phyloP scores from a whole-genome alignment of 768 basidiomycete genomes.

The Rhodotorula paludigena region DNA sequence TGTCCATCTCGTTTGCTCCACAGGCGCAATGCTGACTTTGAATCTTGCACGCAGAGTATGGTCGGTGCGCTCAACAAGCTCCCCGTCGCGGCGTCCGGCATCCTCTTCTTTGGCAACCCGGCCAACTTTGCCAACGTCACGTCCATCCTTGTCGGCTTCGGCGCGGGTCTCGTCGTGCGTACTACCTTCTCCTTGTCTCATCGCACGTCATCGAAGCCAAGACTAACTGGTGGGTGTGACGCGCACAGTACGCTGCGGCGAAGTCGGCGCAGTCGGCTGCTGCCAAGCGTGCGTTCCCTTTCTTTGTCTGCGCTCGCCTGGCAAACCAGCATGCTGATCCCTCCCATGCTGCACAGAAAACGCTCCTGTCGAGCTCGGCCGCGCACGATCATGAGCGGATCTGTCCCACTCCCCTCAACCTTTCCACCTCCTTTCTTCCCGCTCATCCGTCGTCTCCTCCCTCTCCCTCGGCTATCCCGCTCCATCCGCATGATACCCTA shows the following conservation, averaged over 20 bases:
- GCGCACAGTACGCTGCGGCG: conserved; percentile 20
- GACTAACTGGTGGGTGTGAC: not conserved
- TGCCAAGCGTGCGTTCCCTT: conserved; percentile 2
- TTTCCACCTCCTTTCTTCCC: not conserved
- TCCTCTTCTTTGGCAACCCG: conserved; percentile 91
- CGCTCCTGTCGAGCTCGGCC: conserved; percentile 4
- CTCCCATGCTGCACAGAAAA: not conserved
- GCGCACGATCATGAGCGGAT: not conserved
- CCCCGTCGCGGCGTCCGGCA: conserved; percentile 96
- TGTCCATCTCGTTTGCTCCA: not conserved
- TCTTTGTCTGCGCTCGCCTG: not conserved
- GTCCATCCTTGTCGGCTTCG: conserved; percentile 77
- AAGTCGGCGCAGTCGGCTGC: conserved; percentile 17
- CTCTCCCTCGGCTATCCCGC: not conserved
- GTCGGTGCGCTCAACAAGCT: conserved; percentile 96
- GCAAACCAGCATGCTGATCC: not conserved
- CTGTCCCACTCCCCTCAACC: no score
- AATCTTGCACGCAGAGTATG: conserved; percentile 58
- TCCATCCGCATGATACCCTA: no score
- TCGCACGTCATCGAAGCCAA: no score
- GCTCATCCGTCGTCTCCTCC: not conserved
- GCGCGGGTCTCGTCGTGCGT: conserved; percentile 33
- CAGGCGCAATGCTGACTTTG: conserved; percentile 6
- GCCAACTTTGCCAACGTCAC: conserved; percentile 83
- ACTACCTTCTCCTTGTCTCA: not conserved